Evolutionary conservation across 2,329 filamentous ascomycete genomes (phyloP).

Genomic region (Colletotrichum gloeosporioides): DNA sequence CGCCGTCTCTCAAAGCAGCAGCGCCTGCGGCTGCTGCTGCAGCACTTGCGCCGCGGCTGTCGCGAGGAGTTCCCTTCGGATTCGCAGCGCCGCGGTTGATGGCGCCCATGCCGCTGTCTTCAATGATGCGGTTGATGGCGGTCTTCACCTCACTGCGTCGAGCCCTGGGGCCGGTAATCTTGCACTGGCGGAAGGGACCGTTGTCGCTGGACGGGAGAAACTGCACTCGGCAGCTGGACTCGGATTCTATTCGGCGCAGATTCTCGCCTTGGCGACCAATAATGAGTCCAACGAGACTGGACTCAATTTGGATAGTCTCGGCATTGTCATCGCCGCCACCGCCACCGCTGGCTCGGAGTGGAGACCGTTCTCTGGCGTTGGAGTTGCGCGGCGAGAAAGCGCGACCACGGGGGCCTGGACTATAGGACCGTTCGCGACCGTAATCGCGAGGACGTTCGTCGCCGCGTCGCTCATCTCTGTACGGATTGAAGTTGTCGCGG

Average conservation of each 20-base stretch:
- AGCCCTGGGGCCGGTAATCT: conserved; percentile 77
- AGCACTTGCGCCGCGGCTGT: conserved; percentile 41
- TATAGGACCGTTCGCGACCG: conserved; percentile 76
- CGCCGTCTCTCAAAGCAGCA: conserved; percentile 71
- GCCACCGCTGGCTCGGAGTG: conserved; percentile 46
- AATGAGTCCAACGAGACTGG: conserved; percentile 85
- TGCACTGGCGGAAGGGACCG: conserved; percentile 80
- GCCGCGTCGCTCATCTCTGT: conserved; percentile 83
- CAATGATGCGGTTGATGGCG: conserved; percentile 87
- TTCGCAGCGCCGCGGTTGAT: conserved; percentile 48
- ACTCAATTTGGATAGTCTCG: conserved; percentile 87
- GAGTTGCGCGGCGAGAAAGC: conserved; percentile 65
- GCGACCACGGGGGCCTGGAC: conserved; percentile 63
- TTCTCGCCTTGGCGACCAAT: conserved; percentile 93
- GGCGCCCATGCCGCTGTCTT: conserved; percentile 71
- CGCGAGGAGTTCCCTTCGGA: conserved; percentile 40
- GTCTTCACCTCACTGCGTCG: conserved; percentile 79
- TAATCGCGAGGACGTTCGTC: conserved; percentile 62
- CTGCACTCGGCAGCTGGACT: conserved; percentile 84
- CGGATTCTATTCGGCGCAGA: conserved; percentile 80
- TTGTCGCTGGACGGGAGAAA: conserved; percentile 81
- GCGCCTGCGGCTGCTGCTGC: conserved; percentile 28
- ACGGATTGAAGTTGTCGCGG: conserved; percentile 80
- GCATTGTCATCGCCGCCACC: conserved; percentile 66
- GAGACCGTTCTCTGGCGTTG: conserved; percentile 64